phyloP scores from a whole-genome alignment of 139 green algal species.

The Eudorina sp. region DNA sequence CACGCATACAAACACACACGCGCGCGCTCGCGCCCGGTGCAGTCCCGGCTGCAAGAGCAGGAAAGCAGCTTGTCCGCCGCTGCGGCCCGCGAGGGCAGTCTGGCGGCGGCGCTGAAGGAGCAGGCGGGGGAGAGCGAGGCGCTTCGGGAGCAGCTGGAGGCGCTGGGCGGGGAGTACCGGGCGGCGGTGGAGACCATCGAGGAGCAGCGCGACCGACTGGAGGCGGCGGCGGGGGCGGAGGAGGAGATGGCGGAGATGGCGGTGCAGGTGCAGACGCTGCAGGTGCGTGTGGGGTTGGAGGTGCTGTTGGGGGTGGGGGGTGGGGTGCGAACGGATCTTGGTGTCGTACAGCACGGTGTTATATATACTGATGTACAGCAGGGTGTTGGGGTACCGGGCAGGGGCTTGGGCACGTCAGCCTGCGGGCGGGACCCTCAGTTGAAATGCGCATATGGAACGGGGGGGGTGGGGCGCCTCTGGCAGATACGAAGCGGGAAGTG shows the following conservation, averaged over 20 bases:
- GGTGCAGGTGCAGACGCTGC: slow-evolving; percentile 40
- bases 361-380: too few relatives aligned
- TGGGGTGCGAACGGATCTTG: too few relatives aligned
- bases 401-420: too few relatives aligned
- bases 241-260: slow-evolving; percentile 11
- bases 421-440: too few relatives aligned
- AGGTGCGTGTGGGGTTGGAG: background rate
- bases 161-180: slow-evolving; percentile 26
- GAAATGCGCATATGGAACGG: too few relatives aligned
- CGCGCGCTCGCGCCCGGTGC: background rate
- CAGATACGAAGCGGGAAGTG: too few relatives aligned
- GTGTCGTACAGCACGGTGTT: too few relatives aligned
- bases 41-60: slow-evolving; percentile 57
- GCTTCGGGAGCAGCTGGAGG: background rate
- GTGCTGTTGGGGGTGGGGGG: too few relatives aligned
- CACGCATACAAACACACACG: too few relatives aligned
- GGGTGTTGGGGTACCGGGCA: too few relatives aligned
- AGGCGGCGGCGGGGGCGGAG: background rate
- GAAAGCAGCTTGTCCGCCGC: slow-evolving; percentile 31
- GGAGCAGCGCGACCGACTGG: background rate
- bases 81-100: background rate
- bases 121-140: background rate
- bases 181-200: slow-evolving; percentile 3
- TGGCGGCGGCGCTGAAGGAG: background rate
- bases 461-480: too few relatives aligned